Conservation (phyloP, 2,329 filamentous ascomycete species). For the Madurella mycetomatis region DNA sequence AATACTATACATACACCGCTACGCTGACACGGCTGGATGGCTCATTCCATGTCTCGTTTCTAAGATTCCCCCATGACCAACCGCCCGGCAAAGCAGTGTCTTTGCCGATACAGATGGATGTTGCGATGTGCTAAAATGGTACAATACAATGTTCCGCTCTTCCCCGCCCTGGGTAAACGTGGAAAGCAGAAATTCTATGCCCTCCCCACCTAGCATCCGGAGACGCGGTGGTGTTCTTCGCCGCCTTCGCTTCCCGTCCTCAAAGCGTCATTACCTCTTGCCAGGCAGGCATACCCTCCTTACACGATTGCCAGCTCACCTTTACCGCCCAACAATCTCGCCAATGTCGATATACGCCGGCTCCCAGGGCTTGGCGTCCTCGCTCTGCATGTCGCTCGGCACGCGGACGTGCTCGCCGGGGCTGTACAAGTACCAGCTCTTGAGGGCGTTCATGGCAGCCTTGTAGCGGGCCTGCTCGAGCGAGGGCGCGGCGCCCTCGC, state of each 20-base stretch:
- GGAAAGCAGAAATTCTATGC: neutral
- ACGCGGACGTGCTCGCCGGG: conserved; percentile 61
- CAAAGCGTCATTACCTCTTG: neutral
- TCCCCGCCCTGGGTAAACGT: neutral
- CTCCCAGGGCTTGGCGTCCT: conserved; percentile 59
- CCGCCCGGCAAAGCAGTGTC: neutral
- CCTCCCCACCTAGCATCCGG: neutral
- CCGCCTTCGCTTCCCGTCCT: neutral
- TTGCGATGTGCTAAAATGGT: conserved; percentile 7
- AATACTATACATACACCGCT: conserved; percentile 13
- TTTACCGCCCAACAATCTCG: conserved; percentile 53
- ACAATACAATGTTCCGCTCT: conserved; percentile 1
- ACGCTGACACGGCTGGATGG: conserved; percentile 3
- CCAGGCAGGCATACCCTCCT: too few species aligned
- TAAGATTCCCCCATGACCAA: neutral
- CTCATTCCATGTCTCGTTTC: neutral
- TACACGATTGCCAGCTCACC: neutral
- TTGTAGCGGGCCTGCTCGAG: conserved; percentile 72
- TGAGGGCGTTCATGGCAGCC: conserved; percentile 80
- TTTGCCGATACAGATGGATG: conserved; percentile 2
- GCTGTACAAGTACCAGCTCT: conserved; percentile 95
- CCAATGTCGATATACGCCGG: conserved; percentile 66
- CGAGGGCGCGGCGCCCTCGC: conserved; percentile 78
- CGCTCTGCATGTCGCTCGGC: conserved; percentile 64
- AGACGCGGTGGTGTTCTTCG: neutral